Conservation (phyloP, 2,329 filamentous ascomycete species). For the Trichoderma koningii region DNA sequence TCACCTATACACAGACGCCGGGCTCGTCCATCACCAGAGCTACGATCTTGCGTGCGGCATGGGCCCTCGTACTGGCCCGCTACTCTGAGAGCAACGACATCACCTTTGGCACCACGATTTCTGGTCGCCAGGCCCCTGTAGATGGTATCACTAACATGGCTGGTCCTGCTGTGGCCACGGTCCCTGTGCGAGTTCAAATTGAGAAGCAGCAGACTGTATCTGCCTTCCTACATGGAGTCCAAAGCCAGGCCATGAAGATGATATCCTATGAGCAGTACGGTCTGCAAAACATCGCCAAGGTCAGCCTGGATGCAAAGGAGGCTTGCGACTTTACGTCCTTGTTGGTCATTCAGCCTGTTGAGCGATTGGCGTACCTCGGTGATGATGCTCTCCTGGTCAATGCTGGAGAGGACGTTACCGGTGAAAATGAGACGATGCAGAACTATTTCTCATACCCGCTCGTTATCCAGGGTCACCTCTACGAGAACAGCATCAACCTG, state of each 20-base stretch:
- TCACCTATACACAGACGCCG: not conserved
- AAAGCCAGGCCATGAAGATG: slow-evolving; percentile 10
- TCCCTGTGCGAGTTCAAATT: slow-evolving; percentile 34
- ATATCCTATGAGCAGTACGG: slow-evolving; percentile 31
- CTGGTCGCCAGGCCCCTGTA: slow-evolving; percentile 37
- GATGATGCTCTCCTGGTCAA: not conserved
- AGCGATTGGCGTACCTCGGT: not conserved
- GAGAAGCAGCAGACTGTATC: slow-evolving; percentile 23
- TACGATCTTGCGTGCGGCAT: slow-evolving; percentile 33
- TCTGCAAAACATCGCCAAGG: slow-evolving; percentile 30
- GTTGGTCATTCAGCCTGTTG: slow-evolving; percentile 34
- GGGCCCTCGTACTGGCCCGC: slow-evolving; percentile 33
- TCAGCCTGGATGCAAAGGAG: slow-evolving; percentile 28
- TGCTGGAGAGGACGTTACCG: not conserved
- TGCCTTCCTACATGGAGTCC: slow-evolving; percentile 29
- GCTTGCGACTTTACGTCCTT: slow-evolving; percentile 36
- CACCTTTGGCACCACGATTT: slow-evolving; percentile 35
- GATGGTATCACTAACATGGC: slow-evolving; percentile 34
- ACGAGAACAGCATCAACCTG: slow-evolving; percentile 8
- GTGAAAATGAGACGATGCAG: slow-evolving; percentile 1
- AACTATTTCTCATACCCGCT: slow-evolving; percentile 26
- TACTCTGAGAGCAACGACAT: slow-evolving; percentile 32
- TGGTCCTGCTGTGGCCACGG: slow-evolving; percentile 38
- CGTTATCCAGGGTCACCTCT: slow-evolving; percentile 17
- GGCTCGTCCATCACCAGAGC: slow-evolving; percentile 29